phyloP scores from a whole-genome alignment of 116 monocot genomes.

The Dioscorea cayenensis region DNA sequence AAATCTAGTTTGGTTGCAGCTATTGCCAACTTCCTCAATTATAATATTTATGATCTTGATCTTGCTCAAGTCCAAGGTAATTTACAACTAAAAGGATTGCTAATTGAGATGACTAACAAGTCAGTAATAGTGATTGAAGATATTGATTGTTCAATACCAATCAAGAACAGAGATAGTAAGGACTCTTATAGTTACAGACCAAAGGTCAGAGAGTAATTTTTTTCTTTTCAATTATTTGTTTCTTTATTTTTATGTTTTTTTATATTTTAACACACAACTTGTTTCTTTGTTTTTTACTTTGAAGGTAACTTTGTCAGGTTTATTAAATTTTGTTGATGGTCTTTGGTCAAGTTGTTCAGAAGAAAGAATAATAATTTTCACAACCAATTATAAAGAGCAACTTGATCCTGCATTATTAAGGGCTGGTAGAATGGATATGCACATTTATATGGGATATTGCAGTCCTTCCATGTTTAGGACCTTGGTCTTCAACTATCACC shows the following conservation, averaged over 20 bases:
- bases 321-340: slow-evolving; percentile 24
- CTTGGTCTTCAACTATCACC: slow-evolving; percentile 43
- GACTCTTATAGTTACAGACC: background rate
- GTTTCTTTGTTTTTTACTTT: too few species aligned
- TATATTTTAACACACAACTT: too few species aligned
- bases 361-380: slow-evolving; percentile 52
- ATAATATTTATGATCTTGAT: slow-evolving; percentile 56
- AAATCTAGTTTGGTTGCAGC: slow-evolving; percentile 60
- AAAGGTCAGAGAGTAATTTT: background rate
- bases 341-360: slow-evolving; percentile 47
- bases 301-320: slow-evolving; percentile 44
- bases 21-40: slow-evolving; percentile 60
- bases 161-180: slow-evolving; percentile 3
- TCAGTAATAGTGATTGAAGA: slow-evolving; percentile 45
- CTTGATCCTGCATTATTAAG: slow-evolving; percentile 48
- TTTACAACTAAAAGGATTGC: background rate
- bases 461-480: slow-evolving; percentile 17
- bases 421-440: slow-evolving; percentile 69
- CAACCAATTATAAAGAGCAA: slow-evolving; percentile 45
- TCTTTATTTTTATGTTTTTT: too few species aligned
- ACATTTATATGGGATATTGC: slow-evolving; percentile 61
- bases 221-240: too few species aligned
- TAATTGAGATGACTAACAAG: slow-evolving; percentile 16
- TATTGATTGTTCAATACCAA: slow-evolving; percentile 33
- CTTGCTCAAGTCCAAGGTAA: slow-evolving; percentile 22